These are phyloP conservation scores for Talaromyces wortmannii DNA, from an alignment of 495 filamentous ascomycete genomes.

Conservation along the genomic window DNA sequence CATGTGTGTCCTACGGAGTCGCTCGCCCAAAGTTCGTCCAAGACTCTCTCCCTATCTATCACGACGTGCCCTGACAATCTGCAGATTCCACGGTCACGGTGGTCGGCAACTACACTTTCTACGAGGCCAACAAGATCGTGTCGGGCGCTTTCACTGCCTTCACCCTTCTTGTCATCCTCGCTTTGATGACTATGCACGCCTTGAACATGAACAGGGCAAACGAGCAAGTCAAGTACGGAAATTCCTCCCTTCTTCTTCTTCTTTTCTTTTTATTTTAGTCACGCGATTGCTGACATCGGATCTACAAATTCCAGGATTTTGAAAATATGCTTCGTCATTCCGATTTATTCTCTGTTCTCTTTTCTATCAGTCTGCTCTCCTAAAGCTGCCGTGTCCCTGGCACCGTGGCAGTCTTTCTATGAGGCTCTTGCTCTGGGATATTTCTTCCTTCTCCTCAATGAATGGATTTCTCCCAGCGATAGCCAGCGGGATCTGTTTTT, in stretches of 20 bases:
- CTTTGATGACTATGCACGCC: constrained; percentile 15
- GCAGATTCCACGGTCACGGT: background rate
- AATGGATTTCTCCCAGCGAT: constrained; percentile 7
- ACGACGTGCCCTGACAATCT: background rate
- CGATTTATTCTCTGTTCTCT: background rate
- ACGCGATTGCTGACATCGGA: background rate
- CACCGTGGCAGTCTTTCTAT: constrained; percentile 9
- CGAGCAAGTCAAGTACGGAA: constrained; percentile 20
- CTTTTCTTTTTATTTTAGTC: background rate
- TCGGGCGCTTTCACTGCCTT: constrained; percentile 16
- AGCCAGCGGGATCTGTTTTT: constrained; percentile 6
- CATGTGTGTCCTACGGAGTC: too few species aligned
- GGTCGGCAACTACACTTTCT: constrained; percentile 13
- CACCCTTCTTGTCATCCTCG: constrained; percentile 12
- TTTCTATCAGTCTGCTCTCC: background rate
- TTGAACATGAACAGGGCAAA: constrained; percentile 18
- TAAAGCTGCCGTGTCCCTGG: constrained; percentile 4
- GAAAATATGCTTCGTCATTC: background rate
- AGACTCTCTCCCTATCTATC: too few species aligned
- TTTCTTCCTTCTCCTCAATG: constrained; percentile 14
- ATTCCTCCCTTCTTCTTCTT: background rate
- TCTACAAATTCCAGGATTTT: background rate
- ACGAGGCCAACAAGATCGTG: constrained; percentile 18
- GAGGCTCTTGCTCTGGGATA: constrained; percentile 9
- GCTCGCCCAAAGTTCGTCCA: too few species aligned